Evolutionary conservation across 176 grass and related monocot species (phyloP).

Genomic region (Triticum dicoccoides): DNA sequence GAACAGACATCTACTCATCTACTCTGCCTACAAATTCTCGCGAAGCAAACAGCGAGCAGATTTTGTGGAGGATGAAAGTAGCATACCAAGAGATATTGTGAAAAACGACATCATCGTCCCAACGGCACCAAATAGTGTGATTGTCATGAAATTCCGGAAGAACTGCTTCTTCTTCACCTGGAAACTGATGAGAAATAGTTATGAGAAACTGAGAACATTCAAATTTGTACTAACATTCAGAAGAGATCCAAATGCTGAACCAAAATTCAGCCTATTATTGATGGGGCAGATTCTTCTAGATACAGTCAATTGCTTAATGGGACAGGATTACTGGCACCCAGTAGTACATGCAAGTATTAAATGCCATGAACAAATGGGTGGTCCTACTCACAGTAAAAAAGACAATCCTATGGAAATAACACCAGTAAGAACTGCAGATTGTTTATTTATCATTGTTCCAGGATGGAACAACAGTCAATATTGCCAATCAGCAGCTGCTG

Average conservation of each 20-base stretch:
- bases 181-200: slow-evolving; percentile 61
- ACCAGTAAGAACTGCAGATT: neutral
- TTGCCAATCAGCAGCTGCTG: neutral
- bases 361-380: neutral
- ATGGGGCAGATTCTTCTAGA: neutral
- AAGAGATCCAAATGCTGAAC: neutral
- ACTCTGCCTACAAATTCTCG: neutral
- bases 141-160: slow-evolving; percentile 98
- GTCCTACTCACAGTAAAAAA: neutral
- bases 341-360: neutral
- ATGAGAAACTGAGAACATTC: neutral
- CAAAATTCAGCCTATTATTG: neutral
- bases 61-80: neutral
- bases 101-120: slow-evolving; percentile 96
- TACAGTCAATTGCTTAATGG: neutral
- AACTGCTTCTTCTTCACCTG: slow-evolving; percentile 99
- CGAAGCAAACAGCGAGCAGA: too few relatives aligned
- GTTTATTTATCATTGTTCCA: neutral
- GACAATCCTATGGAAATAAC: neutral
- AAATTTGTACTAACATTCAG: neutral
- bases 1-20: neutral
- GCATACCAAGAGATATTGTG: slow-evolving; percentile 86
- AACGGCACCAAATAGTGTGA: slow-evolving; percentile 83
- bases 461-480: slow-evolving; percentile 16
- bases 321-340: neutral